Base-by-base conservation (phyloP, 768 basidiomycete species). In the Psilocybe subaeruginosa region DNA sequence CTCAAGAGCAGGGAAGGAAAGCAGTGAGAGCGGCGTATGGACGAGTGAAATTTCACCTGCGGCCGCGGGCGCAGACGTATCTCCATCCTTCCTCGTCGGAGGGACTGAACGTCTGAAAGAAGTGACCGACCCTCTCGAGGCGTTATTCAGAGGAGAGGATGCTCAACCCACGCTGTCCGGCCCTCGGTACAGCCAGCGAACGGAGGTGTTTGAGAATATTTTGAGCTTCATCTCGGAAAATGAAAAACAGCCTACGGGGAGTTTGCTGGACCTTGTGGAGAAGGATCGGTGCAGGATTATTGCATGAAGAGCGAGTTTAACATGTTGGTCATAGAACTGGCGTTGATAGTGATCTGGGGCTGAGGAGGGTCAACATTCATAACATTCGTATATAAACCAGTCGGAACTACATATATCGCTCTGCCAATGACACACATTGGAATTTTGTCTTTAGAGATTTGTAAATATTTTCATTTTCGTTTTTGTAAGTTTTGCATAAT, bases 121-220 rank as follows among this genome's bases (percentile, higher is more conserved):
- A 30, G 61, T 69, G n/a, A 65, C 68, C 9, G 76, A 75, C 52
- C 73, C 71, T 39, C 52, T 60, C 23, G 63, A 65, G 52, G 50
- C 48, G 48, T 27, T 60, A 29, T 63, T 63, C 69, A 66, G 53
- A 63, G 69, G 66, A 30, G 47, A 65, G 35, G 62, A 61, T 3
- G 35, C 54, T 30, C 52, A 35, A 48, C 9, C 59, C 16, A 9
- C 64, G 54, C 63, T 85, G 56, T 76, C 82, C 2, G 77, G 79
- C 1, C 79, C 78, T 39, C 76, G 83, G 64, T 92, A 86, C 71
- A 75, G 74, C 41, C 87, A 90, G 73, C 80, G 92, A 39, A 89
- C 82, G 54, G 83, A 85, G 63, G 82, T 90, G 60, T 93, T 93
- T 69, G 88, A 92, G 70, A 71, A 71, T 35, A 64, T 94, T 60